Base-by-base conservation (phyloP, 371 early-diverging fungal species). In the Mucor circinelloides region DNA sequence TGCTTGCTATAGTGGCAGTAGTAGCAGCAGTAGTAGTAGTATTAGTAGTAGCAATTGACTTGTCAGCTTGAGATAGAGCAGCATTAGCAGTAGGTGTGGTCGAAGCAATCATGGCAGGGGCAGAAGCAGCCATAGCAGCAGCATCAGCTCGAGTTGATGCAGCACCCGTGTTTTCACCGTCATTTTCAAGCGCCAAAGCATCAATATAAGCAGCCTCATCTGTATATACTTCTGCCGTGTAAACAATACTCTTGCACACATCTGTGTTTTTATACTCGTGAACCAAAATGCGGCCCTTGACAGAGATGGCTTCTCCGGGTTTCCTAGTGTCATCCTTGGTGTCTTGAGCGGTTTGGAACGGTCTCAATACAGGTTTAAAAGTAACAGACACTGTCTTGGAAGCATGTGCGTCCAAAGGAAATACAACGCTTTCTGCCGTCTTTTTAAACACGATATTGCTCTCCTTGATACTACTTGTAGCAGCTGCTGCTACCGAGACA, bases 221-320 rank as follows among this genome's bases (percentile, higher is more conserved):
- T 17, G 80, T 66, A 63, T 74, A 87, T 4, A 88, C 75, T n/a
- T 69, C 58, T 15, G 87, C 86, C 13, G 72, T 74, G 56, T 91
- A 91, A 4, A 79, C 67, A 27, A 97, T 89, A 17, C 86, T 80
- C 63, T 94, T 94, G 72, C 90, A 88, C 27, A 90, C 87, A 83
- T 97, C 97, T 9, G 92, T 91, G 76, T 97, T 96, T 73, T 93
- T 94, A 69, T 91, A 91, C 72, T 97, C 96, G 67, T 96, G 94
- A 5, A 94, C 93, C 48, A 87, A 82, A 32, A 94, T 71, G 82
- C 84, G 85, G 2, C 91, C 90, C 48, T 77, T 74, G 6, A 86
- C 71, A 32, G 46, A 64, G 12, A 57, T 65, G 17, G 66, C 54
- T 13, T 19, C 40, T 9, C 15, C 31, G 57, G 44, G 44, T 21